Base-by-base conservation (phyloP, 108 stramenopile genomes). In the Nitzschia sp. region DNA sequence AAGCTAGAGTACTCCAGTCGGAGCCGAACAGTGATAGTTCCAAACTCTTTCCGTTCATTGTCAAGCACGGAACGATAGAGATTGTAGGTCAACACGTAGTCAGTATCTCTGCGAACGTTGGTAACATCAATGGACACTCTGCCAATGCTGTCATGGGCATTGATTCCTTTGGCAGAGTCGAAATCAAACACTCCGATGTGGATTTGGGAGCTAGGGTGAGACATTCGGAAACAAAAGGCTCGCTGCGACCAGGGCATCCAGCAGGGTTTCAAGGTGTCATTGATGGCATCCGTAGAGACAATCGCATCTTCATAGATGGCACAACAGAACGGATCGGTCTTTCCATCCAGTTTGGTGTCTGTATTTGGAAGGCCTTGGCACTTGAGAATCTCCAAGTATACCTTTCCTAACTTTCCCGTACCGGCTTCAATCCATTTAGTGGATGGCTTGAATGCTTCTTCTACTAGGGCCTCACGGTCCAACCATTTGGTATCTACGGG, bases 141-240 rank as follows among this genome's bases (percentile, higher is more conserved):
- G 48, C 87, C 87, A 57, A 82, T 62, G 77, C 12, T 80, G 79
- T 71, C 48, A 20, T 71, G 70, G 17, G 61, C 61, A 24, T 62
- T 62, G 42, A 62, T n/a, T 6, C 43, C 37, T 37, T 48, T 53
- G 15, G 48, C 59, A 0, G 59, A 15, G 62, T 89, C 91, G 48
- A 65, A 78, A 53, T 92, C 91, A 63, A 92, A 89, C 1, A 92
- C 86, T 17, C 85, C 88, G 29, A 92, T 53, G 61, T 77, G 69
- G 17, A 92, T 51, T 44, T 85, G 79, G 77, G 76, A 74, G 79
- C 83, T 76, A 73, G 74, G 60, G 41, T 71, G 70, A 12, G 70
- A n/a, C 64, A 53, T 82, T 72, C 65, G 77, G 41, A 88, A 85
- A 14, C 74, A 41, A 62, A 88, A 88, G 1, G 84, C 84, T 44